Base-by-base conservation (phyloP, 2,329 filamentous ascomycete species). In the Diaporthe citrichinensis region DNA sequence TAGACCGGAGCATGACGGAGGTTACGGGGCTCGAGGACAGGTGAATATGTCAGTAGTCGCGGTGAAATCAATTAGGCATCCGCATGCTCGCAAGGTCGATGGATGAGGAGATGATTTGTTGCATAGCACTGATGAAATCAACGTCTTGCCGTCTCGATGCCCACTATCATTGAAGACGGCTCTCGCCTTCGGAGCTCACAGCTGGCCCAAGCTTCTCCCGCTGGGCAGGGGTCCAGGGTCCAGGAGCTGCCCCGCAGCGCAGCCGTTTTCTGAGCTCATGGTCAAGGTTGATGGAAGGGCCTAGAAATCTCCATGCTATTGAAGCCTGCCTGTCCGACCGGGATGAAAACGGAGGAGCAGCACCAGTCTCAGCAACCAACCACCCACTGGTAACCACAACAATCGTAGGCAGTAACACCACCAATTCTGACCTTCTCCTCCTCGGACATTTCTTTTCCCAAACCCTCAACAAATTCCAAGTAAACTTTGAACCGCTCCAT, bases 251-350 rank as follows among this genome's bases (percentile, higher is more conserved):
- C 71, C 71, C 71, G 71, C 71, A 31, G 46, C 49, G 25, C 44
- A 31, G 58, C 61, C 51, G 25, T 65, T 55, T 65, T 65, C 71
- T 72, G 71, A 72, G 57, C 71, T 62, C 71, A 41, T 17, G 25
- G 65, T 69, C 65, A 74, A 62, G 46, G 53, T 51, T 62, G 62
- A 73, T 76, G 74, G 74, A 76, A 76, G 65, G 71, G 74, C 74
- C 74, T 76, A 76, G 74, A 76, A 76, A 74, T 57, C 74, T 76
- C 74, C 62, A 76, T 46, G 55, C 59, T n/a, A 55, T 46, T 71
- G 74, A 58, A 68, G 72, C 36, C 58, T 74, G 65, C 72, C 72
- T 31, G 25, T 28, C 65, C n/a, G 7, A 31, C 57, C 36, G 44
- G n/a, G 39, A 36, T 57, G 72, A 73, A 73, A 73, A 73, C 61